Base-by-base conservation (phyloP, 441 rosid species). In the Daphne laureola region DNA sequence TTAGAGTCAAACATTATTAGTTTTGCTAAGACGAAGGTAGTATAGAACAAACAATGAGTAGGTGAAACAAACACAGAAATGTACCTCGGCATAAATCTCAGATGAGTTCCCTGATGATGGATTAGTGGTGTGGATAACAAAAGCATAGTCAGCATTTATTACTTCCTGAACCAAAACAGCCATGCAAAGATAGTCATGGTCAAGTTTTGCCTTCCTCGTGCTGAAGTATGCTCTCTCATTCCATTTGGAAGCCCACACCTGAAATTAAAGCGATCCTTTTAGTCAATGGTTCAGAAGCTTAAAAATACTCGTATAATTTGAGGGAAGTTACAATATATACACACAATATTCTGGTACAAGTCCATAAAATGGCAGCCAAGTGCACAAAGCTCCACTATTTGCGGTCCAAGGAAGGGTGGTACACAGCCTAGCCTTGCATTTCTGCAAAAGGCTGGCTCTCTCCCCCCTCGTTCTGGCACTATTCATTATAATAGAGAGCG, bases 221-320 rank as follows among this genome's bases (percentile, higher is more conserved):
- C 99, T 93, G 78, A 90, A 85, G 77, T 85, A 93, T 7, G 97
- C 97, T 78, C 99, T 84, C 71, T 90, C 99, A 23, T 93, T 93
- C 99, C 99, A 93, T 62, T 93, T 93, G 7, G 99, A 93, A 57
- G 95, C 99, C 99, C 98, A 93, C 52, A 93, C 98, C 98, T 93
- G 77, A 52, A 12, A 61, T 27, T 43, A 53, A 52, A 14, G 17
- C 14, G 25, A 21, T 21, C 25, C 25, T 21, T 21, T 21, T 2
- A 21, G 25, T 21, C 25, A 21, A 21, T 21, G 25, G 3, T 21
- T 21, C 25, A 21, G 25, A 21, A 21, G 25, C 25, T 0, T 2
- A 21, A 3, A 21, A 21, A 21, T 21, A n/a, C n/a, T n/a, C n/a
- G n/a, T n/a, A 21, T 21, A 21, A 21, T 21, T 21, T 21, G 25